Evolutionary conservation across 768 basidiomycete genomes (phyloP), one percentile per base, ranked within the genome.

Genomic region (Hericium erinaceus): DNA sequence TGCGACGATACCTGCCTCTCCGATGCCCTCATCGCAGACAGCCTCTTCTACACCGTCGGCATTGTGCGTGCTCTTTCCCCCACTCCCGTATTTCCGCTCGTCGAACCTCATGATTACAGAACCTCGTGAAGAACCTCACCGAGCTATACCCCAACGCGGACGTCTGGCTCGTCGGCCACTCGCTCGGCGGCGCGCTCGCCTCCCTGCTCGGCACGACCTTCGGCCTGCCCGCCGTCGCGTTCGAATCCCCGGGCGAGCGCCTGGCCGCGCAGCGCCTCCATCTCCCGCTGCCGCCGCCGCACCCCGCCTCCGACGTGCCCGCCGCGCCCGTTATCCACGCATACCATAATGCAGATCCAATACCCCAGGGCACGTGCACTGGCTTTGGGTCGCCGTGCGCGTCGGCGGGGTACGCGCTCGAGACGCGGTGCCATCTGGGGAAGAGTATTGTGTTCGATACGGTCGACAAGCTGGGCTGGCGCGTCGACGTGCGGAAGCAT

Each of bases 11-110:
- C 79, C 16, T 98, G 95, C 70, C 74, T 98, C 54, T 84, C 88
- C 53, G 77, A 87, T 49, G 88, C 95, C 2, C 82, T 98, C 39
- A 75, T 93, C 56, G 77, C 90, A 68, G 94, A 98, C 58, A 90
- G 87, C 64, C 71, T 97, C n/a, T 98, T 98, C 72, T 97, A 97
- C 68, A 86, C 87, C 2, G 75, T 87, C 39, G 95, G 93, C 26
- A 83, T 92, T 49, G 89, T 92, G 60, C 73, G 87, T 76, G 48
- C 9, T 33, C 58, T 2, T 28, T 38, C 22, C 20, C 12, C 39
- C 20, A 9, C 3, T 15, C 13, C 52, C 11, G 10, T 10, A 15
- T 26, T 4, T 2, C 11, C n/a, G 22, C 13, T 51, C 54, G 13
- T 54, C 26, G 52, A 38, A 33, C 33, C 33, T n/a, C 10, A 16